A percentile compares a stretch with the other conserved stretches of the same genome.
phyloP scores from a whole-genome alignment of 495 filamentous ascomycete species.

The Aspergillus bertholletiae region DNA sequence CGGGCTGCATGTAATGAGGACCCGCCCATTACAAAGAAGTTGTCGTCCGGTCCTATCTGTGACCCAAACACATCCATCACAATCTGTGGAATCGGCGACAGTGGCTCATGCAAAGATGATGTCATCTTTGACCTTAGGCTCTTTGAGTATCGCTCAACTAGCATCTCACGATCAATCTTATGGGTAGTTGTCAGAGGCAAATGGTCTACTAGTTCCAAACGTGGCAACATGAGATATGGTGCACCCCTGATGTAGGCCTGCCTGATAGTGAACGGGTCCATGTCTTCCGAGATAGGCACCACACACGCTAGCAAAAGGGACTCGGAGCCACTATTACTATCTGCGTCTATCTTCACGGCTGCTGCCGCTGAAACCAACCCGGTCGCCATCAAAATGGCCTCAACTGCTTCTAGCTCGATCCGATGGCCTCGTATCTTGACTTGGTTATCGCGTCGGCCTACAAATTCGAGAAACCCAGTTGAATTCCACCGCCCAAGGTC shows the following conservation, averaged over 20 bases:
- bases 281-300: background rate
- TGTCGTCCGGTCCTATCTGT: background rate
- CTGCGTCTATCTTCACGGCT: background rate
- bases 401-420: background rate
- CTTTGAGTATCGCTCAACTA: background rate
- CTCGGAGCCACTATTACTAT: background rate
- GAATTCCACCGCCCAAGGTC: background rate
- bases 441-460: background rate
- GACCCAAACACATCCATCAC: background rate
- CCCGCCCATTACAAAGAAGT: constrained; percentile 9
- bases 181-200: constrained; percentile 4
- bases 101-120: background rate
- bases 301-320: background rate
- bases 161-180: constrained; percentile 6
- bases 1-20: constrained; percentile 11
- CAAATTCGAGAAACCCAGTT: background rate
- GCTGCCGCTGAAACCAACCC: background rate
- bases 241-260: background rate
- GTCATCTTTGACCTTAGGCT: background rate
- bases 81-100: background rate
- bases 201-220: background rate
- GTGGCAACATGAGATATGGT: constrained; percentile 3
- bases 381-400: background rate
- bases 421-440: constrained; percentile 2
- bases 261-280: background rate